Conservation (phyloP, 495 filamentous ascomycete species). For the Xylaria flabelliformis region DNA sequence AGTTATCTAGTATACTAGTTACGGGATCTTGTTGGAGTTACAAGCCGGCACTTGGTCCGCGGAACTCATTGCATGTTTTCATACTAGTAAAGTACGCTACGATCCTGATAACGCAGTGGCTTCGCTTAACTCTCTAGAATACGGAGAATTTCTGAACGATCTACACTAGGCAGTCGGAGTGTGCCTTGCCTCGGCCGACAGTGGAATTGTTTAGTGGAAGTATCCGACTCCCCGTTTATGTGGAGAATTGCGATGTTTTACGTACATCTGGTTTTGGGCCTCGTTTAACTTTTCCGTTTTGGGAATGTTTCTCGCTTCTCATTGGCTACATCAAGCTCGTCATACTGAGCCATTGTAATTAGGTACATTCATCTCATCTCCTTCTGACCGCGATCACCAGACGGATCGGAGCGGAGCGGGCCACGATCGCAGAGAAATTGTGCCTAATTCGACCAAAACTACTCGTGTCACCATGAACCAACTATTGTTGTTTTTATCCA, state of each 20-base stretch:
- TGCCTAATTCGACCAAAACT: neutral
- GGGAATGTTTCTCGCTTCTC: neutral
- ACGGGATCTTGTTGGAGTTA: conserved; percentile 12
- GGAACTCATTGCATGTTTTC: neutral
- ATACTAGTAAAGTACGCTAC: neutral
- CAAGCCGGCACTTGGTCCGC: conserved; percentile 23
- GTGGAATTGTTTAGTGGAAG: neutral
- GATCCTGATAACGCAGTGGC: neutral
- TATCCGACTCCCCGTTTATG: conserved; percentile 2
- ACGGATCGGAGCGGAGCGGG: conserved; percentile 14
- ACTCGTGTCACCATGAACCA: neutral
- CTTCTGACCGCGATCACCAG: neutral
- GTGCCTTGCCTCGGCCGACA: conserved; percentile 13
- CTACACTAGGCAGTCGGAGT: conserved; percentile 17
- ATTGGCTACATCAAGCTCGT: conserved; percentile 8
- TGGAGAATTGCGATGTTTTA: conserved; percentile 1
- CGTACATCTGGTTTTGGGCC: neutral
- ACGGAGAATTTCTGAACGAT: conserved; percentile 1
- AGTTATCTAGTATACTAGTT: neutral
- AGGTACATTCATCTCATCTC: conserved; percentile 14
- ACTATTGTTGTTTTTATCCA: conserved; percentile 3
- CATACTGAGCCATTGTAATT: neutral
- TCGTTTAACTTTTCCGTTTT: conserved; percentile 24
- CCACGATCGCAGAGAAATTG: neutral
- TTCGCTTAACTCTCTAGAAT: neutral